Base-by-base conservation (phyloP, 352 stramenopile genomes). In the Phytopythium vexans region DNA sequence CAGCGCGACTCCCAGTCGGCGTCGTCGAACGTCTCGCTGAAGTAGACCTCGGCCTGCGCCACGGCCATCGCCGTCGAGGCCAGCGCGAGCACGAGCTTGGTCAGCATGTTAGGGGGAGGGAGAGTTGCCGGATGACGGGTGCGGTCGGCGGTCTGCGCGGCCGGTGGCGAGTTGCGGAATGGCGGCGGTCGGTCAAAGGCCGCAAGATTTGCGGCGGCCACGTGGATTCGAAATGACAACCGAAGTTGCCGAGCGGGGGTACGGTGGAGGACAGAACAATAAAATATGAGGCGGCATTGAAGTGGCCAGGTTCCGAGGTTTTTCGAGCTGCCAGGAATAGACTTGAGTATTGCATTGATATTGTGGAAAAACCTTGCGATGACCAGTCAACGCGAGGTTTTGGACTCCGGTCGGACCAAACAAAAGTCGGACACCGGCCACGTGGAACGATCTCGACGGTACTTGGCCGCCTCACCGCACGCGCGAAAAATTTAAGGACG, bases 1-100 rank as follows among this genome's bases (percentile, higher is more conserved):
- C 83, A 94, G 54, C 76, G 71, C 32, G 70, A 60, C 35, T 66
- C 62, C 78, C 82, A 94, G 58, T 77, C 78, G 15, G 74, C 83
- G 72, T 97, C 89, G 60, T 97, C 82, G 65, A 98, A 98, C 50
- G 88, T 92, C 70, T 98, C 94, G 44, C 93, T 80, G 75, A 98
- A 97, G 62, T 95, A 97, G 8, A 97, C 79, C 82, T 97, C 57
- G 55, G 77, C 69, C 45, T 73, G 54, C 9, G 75, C 70, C 40
- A 83, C 65, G n/a, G 73, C 64, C 38, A 74, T 62, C 41, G 78
- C 76, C 41, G 73, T 61, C 35, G 78, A 72, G 31, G 66, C 63
- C 45, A 79, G 61, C 44, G 78, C 78, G 43, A 86, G 56, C 46
- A 87, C 67, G 31, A 86, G 52, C 61, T 88, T 88, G 38, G 74